Evolutionary conservation across 2,329 filamentous ascomycete species (phyloP).

Genomic region (Aureobasidium sp.): DNA sequence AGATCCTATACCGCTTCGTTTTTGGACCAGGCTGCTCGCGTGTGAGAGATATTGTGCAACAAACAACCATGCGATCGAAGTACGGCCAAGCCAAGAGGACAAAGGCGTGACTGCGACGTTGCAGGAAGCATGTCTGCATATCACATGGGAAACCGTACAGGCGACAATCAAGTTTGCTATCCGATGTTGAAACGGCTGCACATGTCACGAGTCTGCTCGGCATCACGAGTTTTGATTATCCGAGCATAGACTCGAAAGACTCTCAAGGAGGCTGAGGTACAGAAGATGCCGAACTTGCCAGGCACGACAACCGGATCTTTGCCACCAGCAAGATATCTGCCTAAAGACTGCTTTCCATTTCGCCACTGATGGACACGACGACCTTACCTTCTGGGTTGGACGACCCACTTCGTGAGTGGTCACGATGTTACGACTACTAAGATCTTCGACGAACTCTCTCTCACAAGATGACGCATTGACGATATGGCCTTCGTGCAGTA

Average conservation of each 20-base stretch:
- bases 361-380: neutral
- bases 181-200: neutral
- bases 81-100: neutral
- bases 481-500: neutral
- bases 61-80: neutral
- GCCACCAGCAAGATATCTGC: neutral
- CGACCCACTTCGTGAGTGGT: neutral
- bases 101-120: neutral
- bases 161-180: neutral
- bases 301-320: neutral
- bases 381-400: neutral
- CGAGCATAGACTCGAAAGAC: neutral
- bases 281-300: neutral
- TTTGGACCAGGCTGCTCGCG: neutral
- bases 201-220: neutral
- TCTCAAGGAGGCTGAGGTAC: neutral
- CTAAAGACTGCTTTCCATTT: neutral
- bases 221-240: neutral
- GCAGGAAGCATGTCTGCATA: neutral
- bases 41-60: neutral
- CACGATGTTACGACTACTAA: neutral
- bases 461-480: neutral
- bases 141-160: neutral
- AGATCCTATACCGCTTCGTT: neutral
- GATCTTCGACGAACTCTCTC: neutral